Percentiles rank a stretch among this genome's conserved stretches.
Conservation (phyloP, 257 asterid genomes). For the Solanum chmielewskii region DNA sequence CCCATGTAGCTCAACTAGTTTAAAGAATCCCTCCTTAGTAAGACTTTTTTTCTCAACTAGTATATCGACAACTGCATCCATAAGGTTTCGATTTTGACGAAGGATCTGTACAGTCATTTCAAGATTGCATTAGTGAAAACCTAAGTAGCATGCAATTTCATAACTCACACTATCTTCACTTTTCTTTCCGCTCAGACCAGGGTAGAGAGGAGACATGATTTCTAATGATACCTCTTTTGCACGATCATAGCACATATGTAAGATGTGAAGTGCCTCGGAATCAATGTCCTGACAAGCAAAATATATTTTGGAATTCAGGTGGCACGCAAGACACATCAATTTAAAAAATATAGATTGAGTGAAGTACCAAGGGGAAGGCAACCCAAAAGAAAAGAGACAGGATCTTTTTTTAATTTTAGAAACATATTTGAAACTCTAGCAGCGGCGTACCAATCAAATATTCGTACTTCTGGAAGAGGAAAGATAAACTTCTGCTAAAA, state of each 20-base stretch:
- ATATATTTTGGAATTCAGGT: not conserved
- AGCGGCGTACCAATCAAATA: not conserved
- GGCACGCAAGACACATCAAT: not conserved
- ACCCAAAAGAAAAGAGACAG: not conserved
- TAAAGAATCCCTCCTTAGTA: slow-evolving; percentile 59
- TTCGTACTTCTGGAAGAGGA: not conserved
- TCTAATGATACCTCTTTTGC: slow-evolving; percentile 52
- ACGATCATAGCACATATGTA: slow-evolving; percentile 58
- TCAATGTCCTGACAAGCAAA: slow-evolving; percentile 57
- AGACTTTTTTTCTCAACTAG: slow-evolving; percentile 74
- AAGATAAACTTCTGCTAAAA: not conserved
- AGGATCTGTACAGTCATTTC: slow-evolving; percentile 49
- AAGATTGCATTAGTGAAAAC: not conserved
- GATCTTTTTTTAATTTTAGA: not conserved
- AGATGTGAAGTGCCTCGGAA: slow-evolving; percentile 56
- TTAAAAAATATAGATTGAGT: not conserved
- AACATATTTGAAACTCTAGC: not conserved
- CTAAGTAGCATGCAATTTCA: not conserved
- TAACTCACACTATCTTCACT: not conserved
- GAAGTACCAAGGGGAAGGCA: not conserved
- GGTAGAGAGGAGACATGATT: not conserved
- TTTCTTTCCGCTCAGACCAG: not conserved
- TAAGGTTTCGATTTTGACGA: slow-evolving; percentile 41
- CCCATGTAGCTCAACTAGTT: slow-evolving; percentile 72
- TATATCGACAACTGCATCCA: slow-evolving; percentile 58